Evolutionary conservation across 2,329 filamentous ascomycete genomes (phyloP).

Genomic region (Remersonia thermophila): DNA sequence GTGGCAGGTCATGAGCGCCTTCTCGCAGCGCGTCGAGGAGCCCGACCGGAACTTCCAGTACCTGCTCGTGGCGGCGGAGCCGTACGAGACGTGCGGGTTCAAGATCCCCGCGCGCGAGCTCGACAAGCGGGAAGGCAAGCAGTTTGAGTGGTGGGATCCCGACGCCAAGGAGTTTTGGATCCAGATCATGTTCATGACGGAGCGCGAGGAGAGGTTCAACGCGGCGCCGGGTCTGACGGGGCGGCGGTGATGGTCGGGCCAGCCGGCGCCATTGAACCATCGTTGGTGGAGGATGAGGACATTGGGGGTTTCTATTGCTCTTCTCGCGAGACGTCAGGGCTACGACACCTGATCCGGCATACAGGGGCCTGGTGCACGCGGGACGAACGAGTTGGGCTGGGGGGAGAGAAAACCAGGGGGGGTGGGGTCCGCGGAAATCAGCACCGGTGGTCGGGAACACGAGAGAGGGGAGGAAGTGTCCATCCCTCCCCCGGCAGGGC

Average conservation of each 20-base stretch:
- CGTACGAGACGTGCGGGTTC: constrained; percentile 94
- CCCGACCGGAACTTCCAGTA: constrained; percentile 94
- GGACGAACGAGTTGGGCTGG: no score
- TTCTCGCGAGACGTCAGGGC: no score
- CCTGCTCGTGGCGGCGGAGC: constrained; percentile 85
- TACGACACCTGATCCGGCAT: no score
- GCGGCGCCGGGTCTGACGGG: constrained; percentile 49
- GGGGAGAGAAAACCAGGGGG: no score
- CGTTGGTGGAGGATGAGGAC: no score
- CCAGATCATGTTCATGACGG: constrained; percentile 96
- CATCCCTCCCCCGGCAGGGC: no score
- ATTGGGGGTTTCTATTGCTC: no score
- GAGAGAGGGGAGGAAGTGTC: no score
- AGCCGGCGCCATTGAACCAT: no score
- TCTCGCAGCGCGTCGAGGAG: constrained; percentile 89
- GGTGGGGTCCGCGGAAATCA: no score
- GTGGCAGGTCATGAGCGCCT: constrained; percentile 95
- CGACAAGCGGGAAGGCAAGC: constrained; percentile 74
- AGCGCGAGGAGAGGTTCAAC: constrained; percentile 81
- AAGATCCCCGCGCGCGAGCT: constrained; percentile 91
- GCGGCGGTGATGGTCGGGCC: constrained; percentile 24
- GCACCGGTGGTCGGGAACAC: no score
- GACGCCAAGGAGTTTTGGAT: constrained; percentile 97
- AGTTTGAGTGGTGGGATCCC: constrained; percentile 91
- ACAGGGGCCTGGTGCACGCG: no score